phyloP scores from a whole-genome alignment of 495 filamentous ascomycete genomes.

The Neurospora hispaniola region DNA sequence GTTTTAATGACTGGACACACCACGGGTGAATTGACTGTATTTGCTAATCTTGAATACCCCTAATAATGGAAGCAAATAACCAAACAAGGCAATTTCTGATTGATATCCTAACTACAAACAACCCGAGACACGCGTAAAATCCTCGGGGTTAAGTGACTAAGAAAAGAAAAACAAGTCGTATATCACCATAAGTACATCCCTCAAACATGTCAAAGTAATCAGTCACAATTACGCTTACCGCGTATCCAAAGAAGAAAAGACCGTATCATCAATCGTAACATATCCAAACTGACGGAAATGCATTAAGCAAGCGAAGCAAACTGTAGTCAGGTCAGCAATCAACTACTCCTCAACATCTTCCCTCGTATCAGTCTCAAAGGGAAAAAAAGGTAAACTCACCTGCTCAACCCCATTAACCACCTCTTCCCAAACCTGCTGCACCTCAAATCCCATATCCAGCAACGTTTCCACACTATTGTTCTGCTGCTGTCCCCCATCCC shows the following conservation, averaged over 20 bases:
- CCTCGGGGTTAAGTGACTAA: neutral
- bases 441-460: slow-evolving; percentile 64
- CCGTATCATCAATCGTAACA: neutral
- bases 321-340: neutral
- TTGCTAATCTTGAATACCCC: neutral
- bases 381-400: slow-evolving; percentile 15
- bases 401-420: slow-evolving; percentile 63
- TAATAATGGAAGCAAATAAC: neutral
- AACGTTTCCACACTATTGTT: slow-evolving; percentile 63
- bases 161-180: neutral
- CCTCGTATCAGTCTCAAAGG: too few species aligned
- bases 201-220: neutral
- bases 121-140: neutral
- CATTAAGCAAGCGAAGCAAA: neutral
- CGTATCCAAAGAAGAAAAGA: neutral
- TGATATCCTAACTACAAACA: too few species aligned
- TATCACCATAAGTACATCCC: neutral
- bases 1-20: neutral
- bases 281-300: neutral
- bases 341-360: too few species aligned
- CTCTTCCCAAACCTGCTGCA: slow-evolving; percentile 70
- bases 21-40: neutral
- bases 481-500: neutral
- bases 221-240: neutral
- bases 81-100: neutral